Base-by-base conservation (phyloP, 2,329 filamentous ascomycete species). In the Epichloe hybrida region DNA sequence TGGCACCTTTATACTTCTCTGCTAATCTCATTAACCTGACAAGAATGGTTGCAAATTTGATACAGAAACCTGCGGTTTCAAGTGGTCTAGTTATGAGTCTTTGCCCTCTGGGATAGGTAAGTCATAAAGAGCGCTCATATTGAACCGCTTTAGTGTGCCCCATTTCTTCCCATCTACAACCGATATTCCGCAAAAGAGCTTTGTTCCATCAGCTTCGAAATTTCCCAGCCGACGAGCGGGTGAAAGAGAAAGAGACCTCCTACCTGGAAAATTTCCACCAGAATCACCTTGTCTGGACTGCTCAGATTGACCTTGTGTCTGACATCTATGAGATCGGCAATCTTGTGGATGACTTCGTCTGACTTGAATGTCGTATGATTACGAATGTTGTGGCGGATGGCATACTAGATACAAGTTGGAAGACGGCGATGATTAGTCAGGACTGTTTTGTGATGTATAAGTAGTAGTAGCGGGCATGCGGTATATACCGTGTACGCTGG, bases 231-330 rank as follows among this genome's bases (percentile, higher is more conserved):
- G 8, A 6, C 15, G 5, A 8, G 38, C 35, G 11, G 11, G 11
- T n/a, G 7, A 21, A 15, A 31, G 23, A 39, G 5, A 34, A 11
- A 12, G 15, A 5, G 23, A 51, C 66, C 56, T 74, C 66, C 56
- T 74, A 87, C 86, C 77, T 88, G 81, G 65, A 85, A 91, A 51
- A 93, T 76, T 59, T 93, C 86, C 51, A 93, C 80, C 54, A 91
- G 68, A 57, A 93, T 83, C 35, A 90, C 79, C 62, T 87, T 80
- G 67, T 91, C 86, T 36, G 86, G 86, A n/a, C 74, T 76, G 46
- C 74, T 78, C n/a, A 94, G 75, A 59, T 90, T 81, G 52, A 93
- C 88, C 60, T 82, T 84, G 67, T 93, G 87, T 39, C 74, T 74
- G 9, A 74, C 69, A 47, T 81, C 80, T 54, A 89, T 77, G 34